Evolutionary conservation across 2,329 filamentous ascomycete species (phyloP).

Genomic region (Neoascochyta sp.): DNA sequence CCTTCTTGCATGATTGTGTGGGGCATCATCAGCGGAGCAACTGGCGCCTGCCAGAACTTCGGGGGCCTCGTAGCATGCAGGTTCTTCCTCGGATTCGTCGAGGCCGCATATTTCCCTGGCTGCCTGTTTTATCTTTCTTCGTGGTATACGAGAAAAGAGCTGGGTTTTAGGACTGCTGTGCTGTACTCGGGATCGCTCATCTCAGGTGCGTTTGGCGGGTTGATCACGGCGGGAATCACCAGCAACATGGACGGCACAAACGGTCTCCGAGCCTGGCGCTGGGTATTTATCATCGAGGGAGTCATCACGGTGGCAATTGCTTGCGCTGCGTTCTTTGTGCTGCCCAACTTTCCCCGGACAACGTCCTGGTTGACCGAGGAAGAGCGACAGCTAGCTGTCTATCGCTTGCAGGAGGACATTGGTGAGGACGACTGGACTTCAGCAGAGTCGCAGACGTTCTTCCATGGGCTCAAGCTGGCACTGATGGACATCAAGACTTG

Average conservation of each 20-base stretch:
- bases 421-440: conserved; percentile 41
- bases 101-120: conserved; percentile 54
- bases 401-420: conserved; percentile 38
- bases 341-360: conserved; percentile 64
- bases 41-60: conserved; percentile 44
- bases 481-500: conserved; percentile 41
- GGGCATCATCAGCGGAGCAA: conserved; percentile 41
- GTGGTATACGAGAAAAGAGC: conserved; percentile 69
- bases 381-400: conserved; percentile 39
- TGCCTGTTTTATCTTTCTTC: conserved; percentile 61
- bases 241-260: conserved; percentile 58
- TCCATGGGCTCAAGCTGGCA: conserved; percentile 41
- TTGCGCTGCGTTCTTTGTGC: conserved; percentile 53
- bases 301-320: conserved; percentile 61
- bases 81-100: conserved; percentile 53
- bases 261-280: conserved; percentile 61
- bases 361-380: conserved; percentile 40
- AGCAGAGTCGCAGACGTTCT: conserved; percentile 36
- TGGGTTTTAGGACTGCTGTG: conserved; percentile 62
- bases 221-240: conserved; percentile 59
- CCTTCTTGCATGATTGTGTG: conserved; percentile 42
- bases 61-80: conserved; percentile 46
- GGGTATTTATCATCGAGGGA: conserved; percentile 69
- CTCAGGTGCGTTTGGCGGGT: conserved; percentile 67
- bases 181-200: conserved; percentile 67